A percentile compares a stretch with the other conserved stretches of the same genome.
Conservation (phyloP, 164 flowering plant genomes). For the Tetrastigma voinierianum region DNA sequence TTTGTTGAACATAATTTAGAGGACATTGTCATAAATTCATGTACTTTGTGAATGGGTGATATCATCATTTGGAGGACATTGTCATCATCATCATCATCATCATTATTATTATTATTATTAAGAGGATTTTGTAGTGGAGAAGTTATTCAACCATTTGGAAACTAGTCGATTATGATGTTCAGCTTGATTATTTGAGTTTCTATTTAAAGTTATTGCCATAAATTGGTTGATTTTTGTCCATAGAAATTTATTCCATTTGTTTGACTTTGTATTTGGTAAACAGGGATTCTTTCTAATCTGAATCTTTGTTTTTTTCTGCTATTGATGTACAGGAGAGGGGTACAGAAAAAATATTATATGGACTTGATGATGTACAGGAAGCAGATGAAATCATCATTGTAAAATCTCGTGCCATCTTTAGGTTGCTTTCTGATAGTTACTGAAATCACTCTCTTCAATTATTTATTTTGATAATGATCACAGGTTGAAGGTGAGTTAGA, state of each 20-base stretch:
- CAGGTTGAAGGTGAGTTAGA: conserved; percentile 50
- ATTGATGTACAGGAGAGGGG: conserved; percentile 21
- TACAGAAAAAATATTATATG: conserved; percentile 33
- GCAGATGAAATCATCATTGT: conserved; percentile 40
- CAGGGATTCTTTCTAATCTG: background rate
- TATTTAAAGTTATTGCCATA: too few species aligned
- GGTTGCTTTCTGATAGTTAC: background rate
- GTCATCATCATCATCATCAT: too few species aligned
- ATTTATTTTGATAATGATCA: conserved; percentile 2
- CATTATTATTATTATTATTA: too few species aligned
- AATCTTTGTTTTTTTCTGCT: background rate
- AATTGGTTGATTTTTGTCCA: too few species aligned
- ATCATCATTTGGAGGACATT: background rate
- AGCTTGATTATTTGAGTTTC: too few species aligned
- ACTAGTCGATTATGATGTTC: too few species aligned
- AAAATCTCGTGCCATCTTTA: background rate
- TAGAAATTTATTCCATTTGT: background rate
- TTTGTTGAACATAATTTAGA: background rate
- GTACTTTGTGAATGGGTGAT: background rate
- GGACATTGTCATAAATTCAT: background rate
- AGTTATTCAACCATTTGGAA: too few species aligned
- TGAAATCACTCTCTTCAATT: background rate
- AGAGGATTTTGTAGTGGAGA: too few species aligned
- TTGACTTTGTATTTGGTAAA: too few species aligned
- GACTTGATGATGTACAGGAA: conserved; percentile 37